Conservation (phyloP, 441 rosid genomes). For the Metrosideros polymorpha region DNA sequence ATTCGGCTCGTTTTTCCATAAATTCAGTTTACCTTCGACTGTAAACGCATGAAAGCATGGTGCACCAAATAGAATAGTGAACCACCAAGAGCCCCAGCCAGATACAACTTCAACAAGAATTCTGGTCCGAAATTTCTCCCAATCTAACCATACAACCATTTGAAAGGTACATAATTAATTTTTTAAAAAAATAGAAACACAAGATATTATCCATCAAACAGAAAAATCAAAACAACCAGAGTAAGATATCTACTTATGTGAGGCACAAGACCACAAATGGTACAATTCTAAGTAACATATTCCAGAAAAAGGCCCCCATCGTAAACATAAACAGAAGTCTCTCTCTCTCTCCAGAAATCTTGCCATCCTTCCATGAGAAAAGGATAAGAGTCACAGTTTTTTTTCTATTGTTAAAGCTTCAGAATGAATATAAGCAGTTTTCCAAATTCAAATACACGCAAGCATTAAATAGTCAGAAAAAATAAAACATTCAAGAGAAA, state of each 20-base stretch:
- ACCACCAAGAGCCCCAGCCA: conserved; percentile 90
- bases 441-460: not conserved
- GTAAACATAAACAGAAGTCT: not conserved
- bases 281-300: not conserved
- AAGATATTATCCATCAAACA: not conserved
- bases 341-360: not conserved
- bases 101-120: conserved; percentile 63
- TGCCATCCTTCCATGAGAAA: not conserved
- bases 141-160: conserved; percentile 25
- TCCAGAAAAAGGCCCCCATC: not conserved
- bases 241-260: not conserved
- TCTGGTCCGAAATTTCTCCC: conserved; percentile 61
- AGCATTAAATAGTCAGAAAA: not conserved
- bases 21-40: conserved; percentile 48
- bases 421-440: not conserved
- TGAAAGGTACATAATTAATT: not conserved
- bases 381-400: not conserved
- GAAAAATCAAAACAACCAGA: not conserved
- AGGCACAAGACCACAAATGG: not conserved
- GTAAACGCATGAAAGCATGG: conserved; percentile 47
- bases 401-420: not conserved
- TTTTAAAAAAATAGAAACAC: not conserved
- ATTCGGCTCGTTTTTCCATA: not conserved
- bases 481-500: not conserved
- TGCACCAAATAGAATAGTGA: conserved; percentile 69